A percentile compares a stretch with the other conserved stretches of the same genome.
Evolutionary conservation across 2,329 filamentous ascomycete genomes (phyloP).

Genomic region (Stagonosporopsis tanaceti): DNA sequence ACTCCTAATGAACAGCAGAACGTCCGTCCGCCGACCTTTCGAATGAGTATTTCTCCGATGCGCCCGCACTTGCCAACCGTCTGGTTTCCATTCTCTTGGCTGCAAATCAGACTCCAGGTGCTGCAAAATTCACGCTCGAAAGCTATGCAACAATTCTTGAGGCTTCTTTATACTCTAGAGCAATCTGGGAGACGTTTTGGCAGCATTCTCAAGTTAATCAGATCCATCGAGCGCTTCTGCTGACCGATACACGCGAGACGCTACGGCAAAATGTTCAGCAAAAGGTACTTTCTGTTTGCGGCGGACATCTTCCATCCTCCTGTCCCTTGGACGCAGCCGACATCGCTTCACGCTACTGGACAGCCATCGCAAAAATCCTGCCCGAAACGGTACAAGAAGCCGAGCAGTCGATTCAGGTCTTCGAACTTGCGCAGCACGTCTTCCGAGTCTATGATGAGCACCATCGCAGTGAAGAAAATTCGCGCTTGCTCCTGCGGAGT

Average conservation of each 20-base stretch:
- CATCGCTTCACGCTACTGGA: slow-evolving; percentile 47
- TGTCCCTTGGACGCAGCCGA: slow-evolving; percentile 41
- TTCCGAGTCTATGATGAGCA: slow-evolving; percentile 48
- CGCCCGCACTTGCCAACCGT: slow-evolving; percentile 38
- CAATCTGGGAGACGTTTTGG: slow-evolving; percentile 46
- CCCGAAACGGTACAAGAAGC: slow-evolving; percentile 35
- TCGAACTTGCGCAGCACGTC: slow-evolving; percentile 46
- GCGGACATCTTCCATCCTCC: slow-evolving; percentile 44
- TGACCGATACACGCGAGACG: slow-evolving; percentile 32
- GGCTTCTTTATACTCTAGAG: slow-evolving; percentile 45
- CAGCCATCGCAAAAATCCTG: slow-evolving; percentile 41
- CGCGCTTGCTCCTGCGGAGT: slow-evolving; percentile 36
- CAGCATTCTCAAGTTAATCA: slow-evolving; percentile 27
- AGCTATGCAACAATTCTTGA: slow-evolving; percentile 48
- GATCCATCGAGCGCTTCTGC: slow-evolving; percentile 44
- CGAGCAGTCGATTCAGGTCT: slow-evolving; percentile 43
- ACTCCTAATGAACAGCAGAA: slow-evolving; percentile 43
- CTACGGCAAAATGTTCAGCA: slow-evolving; percentile 39
- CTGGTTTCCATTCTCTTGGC: slow-evolving; percentile 38
- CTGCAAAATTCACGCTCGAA: slow-evolving; percentile 28
- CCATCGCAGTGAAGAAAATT: slow-evolving; percentile 39
- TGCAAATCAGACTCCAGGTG: slow-evolving; percentile 27
- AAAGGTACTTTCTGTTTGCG: slow-evolving; percentile 47
- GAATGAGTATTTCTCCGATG: slow-evolving; percentile 44
- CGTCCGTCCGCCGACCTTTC: slow-evolving; percentile 44